These are phyloP conservation scores for Talaromyces sp. DNA, from an alignment of 2,329 filamentous ascomycete species.

Conservation along the genomic window DNA sequence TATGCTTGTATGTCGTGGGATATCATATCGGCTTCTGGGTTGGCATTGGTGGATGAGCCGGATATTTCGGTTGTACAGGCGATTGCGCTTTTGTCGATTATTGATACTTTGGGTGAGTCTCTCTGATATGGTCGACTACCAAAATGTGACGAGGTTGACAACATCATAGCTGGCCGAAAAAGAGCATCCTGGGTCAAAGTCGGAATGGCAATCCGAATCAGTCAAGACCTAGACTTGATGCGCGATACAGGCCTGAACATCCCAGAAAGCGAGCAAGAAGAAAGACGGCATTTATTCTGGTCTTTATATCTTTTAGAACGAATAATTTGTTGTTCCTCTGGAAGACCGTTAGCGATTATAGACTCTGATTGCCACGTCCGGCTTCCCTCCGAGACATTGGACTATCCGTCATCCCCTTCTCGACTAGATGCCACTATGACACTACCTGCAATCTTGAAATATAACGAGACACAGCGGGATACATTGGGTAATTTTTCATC, in stretches of 20 bases:
- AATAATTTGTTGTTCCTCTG: constrained; percentile 20
- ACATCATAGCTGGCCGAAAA: neutral
- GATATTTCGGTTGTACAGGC: constrained; percentile 33
- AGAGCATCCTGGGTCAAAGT: constrained; percentile 14
- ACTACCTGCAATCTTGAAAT: neutral
- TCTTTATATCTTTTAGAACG: constrained; percentile 24
- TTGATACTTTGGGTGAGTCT: neutral
- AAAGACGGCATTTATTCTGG: constrained; percentile 22
- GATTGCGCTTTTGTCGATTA: constrained; percentile 33
- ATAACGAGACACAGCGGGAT: neutral
- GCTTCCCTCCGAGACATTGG: constrained; percentile 22
- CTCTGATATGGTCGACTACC: neutral
- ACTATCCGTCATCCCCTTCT: constrained; percentile 1
- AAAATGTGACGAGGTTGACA: constrained; percentile 30
- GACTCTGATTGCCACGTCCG: constrained; percentile 22
- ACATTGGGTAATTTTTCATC: neutral
- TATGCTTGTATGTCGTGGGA: constrained; percentile 25
- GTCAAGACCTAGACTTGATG: constrained; percentile 36
- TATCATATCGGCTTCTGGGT: constrained; percentile 18
- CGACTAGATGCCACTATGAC: neutral
- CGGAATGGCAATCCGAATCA: constrained; percentile 57
- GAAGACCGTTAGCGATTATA: constrained; percentile 19
- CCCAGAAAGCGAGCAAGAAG: constrained; percentile 20
- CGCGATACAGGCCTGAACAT: constrained; percentile 10
- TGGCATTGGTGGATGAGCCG: constrained; percentile 19